These are phyloP conservation scores for Ramularia collo-cygni DNA, from an alignment of 2,329 filamentous ascomycete genomes.

Conservation along the genomic window DNA sequence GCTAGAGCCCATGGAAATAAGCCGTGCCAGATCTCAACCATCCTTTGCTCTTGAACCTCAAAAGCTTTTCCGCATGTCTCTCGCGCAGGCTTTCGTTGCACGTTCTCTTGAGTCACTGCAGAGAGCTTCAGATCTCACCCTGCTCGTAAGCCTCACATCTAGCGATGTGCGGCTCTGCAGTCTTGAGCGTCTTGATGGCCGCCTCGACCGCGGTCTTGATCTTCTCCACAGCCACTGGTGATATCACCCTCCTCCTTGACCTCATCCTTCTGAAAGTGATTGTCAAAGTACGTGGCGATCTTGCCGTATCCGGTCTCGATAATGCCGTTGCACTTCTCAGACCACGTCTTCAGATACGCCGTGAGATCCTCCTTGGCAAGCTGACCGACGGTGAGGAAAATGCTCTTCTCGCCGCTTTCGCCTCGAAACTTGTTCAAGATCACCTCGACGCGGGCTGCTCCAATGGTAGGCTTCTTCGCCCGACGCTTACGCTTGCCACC, in stretches of 20 bases:
- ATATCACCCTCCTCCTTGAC: neutral
- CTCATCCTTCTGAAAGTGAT: slow-evolving; percentile 1
- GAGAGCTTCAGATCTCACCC: neutral
- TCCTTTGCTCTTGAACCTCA: too few relatives aligned
- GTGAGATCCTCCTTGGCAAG: neutral
- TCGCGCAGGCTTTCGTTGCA: too few relatives aligned
- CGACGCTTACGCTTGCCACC: neutral
- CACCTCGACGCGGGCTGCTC: neutral
- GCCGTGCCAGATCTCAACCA: too few relatives aligned
- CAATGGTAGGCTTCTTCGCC: neutral
- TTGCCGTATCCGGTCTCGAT: slow-evolving; percentile 1
- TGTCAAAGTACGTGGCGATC: slow-evolving; percentile 3
- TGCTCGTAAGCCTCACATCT: slow-evolving; percentile 4
- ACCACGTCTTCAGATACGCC: neutral
- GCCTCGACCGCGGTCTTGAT: neutral
- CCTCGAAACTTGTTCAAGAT: slow-evolving; percentile 2
- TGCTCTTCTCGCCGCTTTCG: neutral
- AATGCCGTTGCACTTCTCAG: neutral
- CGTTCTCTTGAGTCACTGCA: too few relatives aligned
- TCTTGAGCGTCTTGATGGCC: neutral
- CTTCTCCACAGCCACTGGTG: slow-evolving; percentile 2
- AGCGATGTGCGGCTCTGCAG: neutral
- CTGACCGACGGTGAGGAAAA: neutral
- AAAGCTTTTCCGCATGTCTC: too few relatives aligned
- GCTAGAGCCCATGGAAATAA: too few relatives aligned